Percentiles rank a stretch among this genome's conserved stretches.
Evolutionary conservation across 129 eudicot genomes (phyloP).

Genomic region (Chrysanthemum lavandulifolium): DNA sequence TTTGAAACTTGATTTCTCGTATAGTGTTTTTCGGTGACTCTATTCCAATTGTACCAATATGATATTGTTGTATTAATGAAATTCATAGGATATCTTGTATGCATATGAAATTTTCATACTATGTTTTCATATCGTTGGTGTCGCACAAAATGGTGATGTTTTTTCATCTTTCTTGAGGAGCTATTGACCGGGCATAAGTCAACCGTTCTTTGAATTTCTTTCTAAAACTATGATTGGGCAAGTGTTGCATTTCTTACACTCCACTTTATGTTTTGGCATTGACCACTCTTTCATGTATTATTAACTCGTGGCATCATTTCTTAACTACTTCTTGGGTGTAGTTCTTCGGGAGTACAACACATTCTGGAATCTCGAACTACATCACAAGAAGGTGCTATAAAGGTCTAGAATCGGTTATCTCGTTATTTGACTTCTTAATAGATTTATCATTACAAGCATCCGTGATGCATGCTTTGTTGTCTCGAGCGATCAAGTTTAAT

Average conservation of each 20-base stretch:
- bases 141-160: constrained; percentile 18
- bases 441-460: too few species aligned
- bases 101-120: background rate
- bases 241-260: constrained; percentile 13
- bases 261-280: too few species aligned
- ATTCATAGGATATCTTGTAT: background rate
- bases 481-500: background rate
- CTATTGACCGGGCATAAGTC: constrained; percentile 90
- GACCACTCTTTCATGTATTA: too few species aligned
- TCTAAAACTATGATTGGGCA: constrained; percentile 83
- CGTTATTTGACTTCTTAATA: too few species aligned
- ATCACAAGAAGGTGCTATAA: too few species aligned
- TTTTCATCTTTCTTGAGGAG: constrained; percentile 44
- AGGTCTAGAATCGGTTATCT: too few species aligned
- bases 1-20: constrained; percentile 6
- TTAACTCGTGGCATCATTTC: too few species aligned
- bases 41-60: background rate
- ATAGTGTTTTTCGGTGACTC: constrained; percentile 5
- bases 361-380: too few species aligned
- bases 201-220: constrained; percentile 82
- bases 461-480: background rate
- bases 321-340: too few species aligned
- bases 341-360: too few species aligned
- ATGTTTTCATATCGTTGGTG: constrained; percentile 1
- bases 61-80: background rate